These are phyloP conservation scores for Sclerotiophoma versabilis DNA, from an alignment of 2,329 filamentous ascomycete species.

Conservation along the genomic window DNA sequence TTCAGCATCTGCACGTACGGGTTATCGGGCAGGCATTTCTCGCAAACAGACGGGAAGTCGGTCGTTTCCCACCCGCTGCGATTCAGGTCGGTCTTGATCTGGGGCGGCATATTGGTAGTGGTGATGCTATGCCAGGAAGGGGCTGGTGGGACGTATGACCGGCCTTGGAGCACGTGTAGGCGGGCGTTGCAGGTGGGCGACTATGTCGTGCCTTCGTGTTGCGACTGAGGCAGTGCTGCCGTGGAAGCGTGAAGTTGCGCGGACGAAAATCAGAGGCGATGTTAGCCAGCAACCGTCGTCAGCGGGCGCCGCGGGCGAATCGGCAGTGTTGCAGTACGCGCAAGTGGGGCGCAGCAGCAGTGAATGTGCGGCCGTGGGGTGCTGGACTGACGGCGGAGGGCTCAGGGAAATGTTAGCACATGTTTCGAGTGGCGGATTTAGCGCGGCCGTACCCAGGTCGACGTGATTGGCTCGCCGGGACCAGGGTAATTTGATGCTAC, in stretches of 20 bases:
- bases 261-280: not conserved
- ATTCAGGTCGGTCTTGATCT: slow-evolving; percentile 96
- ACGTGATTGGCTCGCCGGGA: slow-evolving; percentile 2
- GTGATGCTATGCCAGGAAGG: not conserved
- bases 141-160: slow-evolving; percentile 8
- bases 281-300: not conserved
- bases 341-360: slow-evolving; percentile 13
- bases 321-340: slow-evolving; percentile 12
- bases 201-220: slow-evolving; percentile 6
- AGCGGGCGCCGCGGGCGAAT: slow-evolving; percentile 10
- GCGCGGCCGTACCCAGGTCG: slow-evolving; percentile 10
- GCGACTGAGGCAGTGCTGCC: not conserved
- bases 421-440: slow-evolving; percentile 13
- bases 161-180: not conserved
- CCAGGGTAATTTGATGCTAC: slow-evolving; percentile 14
- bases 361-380: slow-evolving; percentile 14
- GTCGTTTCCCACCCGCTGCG: slow-evolving; percentile 95
- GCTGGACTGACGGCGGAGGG: slow-evolving; percentile 11
- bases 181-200: slow-evolving; percentile 6
- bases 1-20: slow-evolving; percentile 99
- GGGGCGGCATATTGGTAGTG: slow-evolving; percentile 72
- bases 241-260: not conserved
- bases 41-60: slow-evolving; percentile 86
- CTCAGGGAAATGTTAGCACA: slow-evolving; percentile 2
- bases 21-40: slow-evolving; percentile 93